A percentile compares a stretch with the other conserved stretches of the same genome.
Evolutionary conservation across 2,329 filamentous ascomycete species (phyloP).

Genomic region (Colletotrichum lindemuthianum): DNA sequence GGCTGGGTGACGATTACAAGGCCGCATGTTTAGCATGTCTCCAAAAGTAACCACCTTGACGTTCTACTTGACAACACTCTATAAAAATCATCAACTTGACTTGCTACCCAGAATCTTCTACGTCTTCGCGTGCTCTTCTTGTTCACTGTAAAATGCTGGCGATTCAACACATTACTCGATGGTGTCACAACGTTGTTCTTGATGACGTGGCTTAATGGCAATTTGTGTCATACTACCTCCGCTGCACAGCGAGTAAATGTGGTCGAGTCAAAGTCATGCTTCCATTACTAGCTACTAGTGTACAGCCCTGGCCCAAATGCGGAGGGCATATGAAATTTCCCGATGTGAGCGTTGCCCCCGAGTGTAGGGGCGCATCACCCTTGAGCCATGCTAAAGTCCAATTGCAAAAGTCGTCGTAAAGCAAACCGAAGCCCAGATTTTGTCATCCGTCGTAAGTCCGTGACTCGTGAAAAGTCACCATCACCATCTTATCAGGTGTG

Average conservation of each 20-base stretch:
- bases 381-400: constrained; percentile 22
- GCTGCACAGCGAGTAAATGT: neutral
- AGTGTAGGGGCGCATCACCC: constrained; percentile 1
- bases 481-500: neutral
- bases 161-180: too few relatives aligned
- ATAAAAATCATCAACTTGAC: too few relatives aligned
- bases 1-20: too few relatives aligned
- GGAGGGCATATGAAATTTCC: constrained; percentile 7
- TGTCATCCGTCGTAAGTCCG: constrained; percentile 34
- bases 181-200: too few relatives aligned
- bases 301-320: constrained; percentile 19
- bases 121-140: too few relatives aligned
- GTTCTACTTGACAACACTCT: too few relatives aligned
- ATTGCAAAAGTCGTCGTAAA: constrained; percentile 19
- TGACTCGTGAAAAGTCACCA: constrained; percentile 9
- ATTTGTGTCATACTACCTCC: too few relatives aligned
- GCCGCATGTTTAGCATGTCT: too few relatives aligned
- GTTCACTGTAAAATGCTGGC: too few relatives aligned
- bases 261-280: constrained; percentile 15
- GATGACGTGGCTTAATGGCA: too few relatives aligned
- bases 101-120: too few relatives aligned
- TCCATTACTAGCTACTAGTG: constrained; percentile 29
- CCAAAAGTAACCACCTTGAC: too few relatives aligned
- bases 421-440: constrained; percentile 31
- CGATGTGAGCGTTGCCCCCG: constrained; percentile 6